Conservation (phyloP, 202 grass and related monocot species). For the Zizania palustris region DNA sequence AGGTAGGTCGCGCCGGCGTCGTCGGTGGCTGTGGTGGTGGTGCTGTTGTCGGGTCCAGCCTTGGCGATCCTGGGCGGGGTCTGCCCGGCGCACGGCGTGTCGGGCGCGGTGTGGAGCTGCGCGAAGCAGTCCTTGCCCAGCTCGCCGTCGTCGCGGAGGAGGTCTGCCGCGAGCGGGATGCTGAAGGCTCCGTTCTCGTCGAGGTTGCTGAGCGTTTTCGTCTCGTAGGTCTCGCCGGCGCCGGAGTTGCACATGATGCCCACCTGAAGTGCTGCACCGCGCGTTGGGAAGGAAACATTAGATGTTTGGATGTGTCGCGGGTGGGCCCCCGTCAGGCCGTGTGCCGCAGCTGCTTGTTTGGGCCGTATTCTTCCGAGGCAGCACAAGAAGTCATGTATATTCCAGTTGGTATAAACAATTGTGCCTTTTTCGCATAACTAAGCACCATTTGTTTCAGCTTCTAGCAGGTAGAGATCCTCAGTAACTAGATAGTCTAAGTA, state of each 20-base stretch:
- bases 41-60: neutral
- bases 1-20: constrained; percentile 24
- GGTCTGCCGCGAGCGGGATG: constrained; percentile 40
- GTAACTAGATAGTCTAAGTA: too few species aligned
- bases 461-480: too few species aligned
- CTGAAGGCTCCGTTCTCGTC: constrained; percentile 53
- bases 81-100: constrained; percentile 51
- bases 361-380: neutral
- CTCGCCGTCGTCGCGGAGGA: constrained; percentile 46
- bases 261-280: constrained; percentile 49
- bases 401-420: neutral
- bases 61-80: constrained; percentile 50
- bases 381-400: neutral
- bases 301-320: too few species aligned
- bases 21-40: neutral
- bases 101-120: constrained; percentile 50
- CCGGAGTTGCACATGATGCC: constrained; percentile 55
- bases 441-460: too few species aligned
- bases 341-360: neutral
- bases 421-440: neutral
- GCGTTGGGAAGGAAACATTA: neutral
- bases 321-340: too few species aligned
- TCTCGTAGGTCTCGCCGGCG: constrained; percentile 51
- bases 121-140: constrained; percentile 54
- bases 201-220: constrained; percentile 38